Base-by-base conservation (phyloP, 1,284 basidiomycete species). In the Trametes hirsuta region DNA sequence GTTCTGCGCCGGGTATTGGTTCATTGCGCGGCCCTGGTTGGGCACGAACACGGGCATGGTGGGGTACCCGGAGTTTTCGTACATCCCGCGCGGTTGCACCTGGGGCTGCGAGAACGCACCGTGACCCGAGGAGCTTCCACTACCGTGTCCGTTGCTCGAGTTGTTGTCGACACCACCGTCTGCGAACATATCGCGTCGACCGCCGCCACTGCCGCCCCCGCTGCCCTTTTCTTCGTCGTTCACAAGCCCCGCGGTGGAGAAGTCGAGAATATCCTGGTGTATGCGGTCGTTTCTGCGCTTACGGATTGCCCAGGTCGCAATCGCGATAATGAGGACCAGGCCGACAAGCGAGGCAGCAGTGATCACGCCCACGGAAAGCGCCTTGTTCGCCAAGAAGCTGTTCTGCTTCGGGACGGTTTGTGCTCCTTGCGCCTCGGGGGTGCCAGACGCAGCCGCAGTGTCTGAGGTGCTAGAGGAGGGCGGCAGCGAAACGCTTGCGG, bases 311-410 rank as follows among this genome's bases (percentile, higher is more conserved):
- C 80, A 81, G 1, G 83, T 84, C 10, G 76, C 70, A 41, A 80
- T 41, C 39, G 75, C 55, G 60, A 85, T 68, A 59, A 86, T 57
- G 49, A 85, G 54, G 39, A 83, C 67, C 50, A 90, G 75, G 1
- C 66, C 81, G 41, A 83, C 66, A 41, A 90, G 61, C 11, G 82
- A 84, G 15, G 77, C 77, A n/a, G 86, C 61, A 22, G 77, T 75
- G 63, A 90, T 87, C 12, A 89, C 78, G 14, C 81, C 73, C 8
- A 83, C 83, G 36, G 82, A 81, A 22, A 86, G 75, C 12, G 81
- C 76, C 71, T 85, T 88, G 73, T 90, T 87, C 61, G 84, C 72
- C 45, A 90, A 69, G 75, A 90, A 90, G 21, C 78, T 70, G 21
- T 75, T 71, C 21, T 69, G 53, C 10, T 40, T 40, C 30, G 30